Base-by-base conservation (phyloP, 441 rosid genomes). In the Capsella rubella region DNA sequence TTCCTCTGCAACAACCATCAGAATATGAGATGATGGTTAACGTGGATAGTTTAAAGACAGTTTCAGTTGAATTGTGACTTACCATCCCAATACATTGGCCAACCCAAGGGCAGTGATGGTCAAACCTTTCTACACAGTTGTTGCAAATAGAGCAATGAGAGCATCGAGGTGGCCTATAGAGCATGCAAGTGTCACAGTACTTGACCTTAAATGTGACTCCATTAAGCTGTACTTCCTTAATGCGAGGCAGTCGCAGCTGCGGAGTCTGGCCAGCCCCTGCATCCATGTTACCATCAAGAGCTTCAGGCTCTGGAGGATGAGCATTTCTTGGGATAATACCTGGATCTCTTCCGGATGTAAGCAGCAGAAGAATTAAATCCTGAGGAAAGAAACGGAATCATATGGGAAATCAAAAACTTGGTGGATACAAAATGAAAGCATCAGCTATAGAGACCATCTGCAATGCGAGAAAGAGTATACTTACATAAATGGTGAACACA, bases 71-170 rank as follows among this genome's bases (percentile, higher is more conserved):
- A 70, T 27, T 55, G 25, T 51, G 42, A 72, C 84, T 72, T 81
- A 89, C 95, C 85, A 79, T 72, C 16, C 94, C 94, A 34, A 89
- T 86, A 78, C 94, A 89, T 74, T 89, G 94, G 75, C 94, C 94
- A 51, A 89, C 94, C 94, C 94, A 89, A 51, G 94, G 94, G 69
- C 94, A 89, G 79, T 89, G 94, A 75, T 89, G 94, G 76, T 89
- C 94, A 74, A 89, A 89, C 67, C 87, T 82, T 73, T 86, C 89
- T 2, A 89, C 94, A 42, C 94, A 89, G 78, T 89, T 89, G 67
- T 89, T 89, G 82, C 93, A 89, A 72, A 89, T 89, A 9, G 93
- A 89, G 79, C 94, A 89, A 71, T 89, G 94, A 1, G 94, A 89
- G 73, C 94, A 89, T 10, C 94, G 91, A 64, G 90, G 90, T 13